phyloP scores from a whole-genome alignment of 805 yeast species.

The Spathaspora gorwiae region DNA sequence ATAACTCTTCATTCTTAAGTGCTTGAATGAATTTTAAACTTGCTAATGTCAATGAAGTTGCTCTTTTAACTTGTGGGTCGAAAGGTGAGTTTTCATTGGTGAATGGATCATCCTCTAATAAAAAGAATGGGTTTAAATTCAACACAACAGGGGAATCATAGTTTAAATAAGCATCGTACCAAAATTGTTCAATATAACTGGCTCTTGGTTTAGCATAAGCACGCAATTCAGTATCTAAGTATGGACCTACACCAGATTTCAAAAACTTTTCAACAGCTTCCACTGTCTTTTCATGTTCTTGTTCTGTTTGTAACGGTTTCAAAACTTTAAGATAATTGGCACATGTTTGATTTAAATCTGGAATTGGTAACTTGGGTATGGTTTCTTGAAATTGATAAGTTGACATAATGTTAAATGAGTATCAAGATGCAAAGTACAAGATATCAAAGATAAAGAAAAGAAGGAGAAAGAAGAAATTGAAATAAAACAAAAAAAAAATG shows the following conservation, averaged over 20 bases:
- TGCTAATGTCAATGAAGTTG: slow-evolving; percentile 73
- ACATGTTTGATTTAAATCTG: slow-evolving; percentile 66
- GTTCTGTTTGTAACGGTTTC: slow-evolving; percentile 75
- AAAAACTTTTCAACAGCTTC: slow-evolving; percentile 56
- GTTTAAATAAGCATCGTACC: slow-evolving; percentile 87
- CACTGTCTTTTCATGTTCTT: slow-evolving; percentile 59
- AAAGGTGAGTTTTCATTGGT: slow-evolving; percentile 45
- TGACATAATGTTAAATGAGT: slow-evolving; percentile 1
- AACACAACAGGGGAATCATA: slow-evolving; percentile 90
- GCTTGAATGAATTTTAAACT: slow-evolving; percentile 78
- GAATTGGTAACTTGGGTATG: slow-evolving; percentile 72
- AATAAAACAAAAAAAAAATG: too few relatives aligned
- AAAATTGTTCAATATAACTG: slow-evolving; percentile 87
- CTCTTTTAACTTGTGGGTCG: slow-evolving; percentile 66
- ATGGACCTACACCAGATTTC: slow-evolving; percentile 45
- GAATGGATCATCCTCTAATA: slow-evolving; percentile 89
- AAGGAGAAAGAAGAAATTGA: too few relatives aligned
- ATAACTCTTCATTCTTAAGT: slow-evolving; percentile 65
- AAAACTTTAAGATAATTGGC: slow-evolving; percentile 59
- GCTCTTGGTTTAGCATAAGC: slow-evolving; percentile 60
- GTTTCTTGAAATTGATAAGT: slow-evolving; percentile 60
- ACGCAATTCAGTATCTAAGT: slow-evolving; percentile 60
- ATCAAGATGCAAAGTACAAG: too few relatives aligned
- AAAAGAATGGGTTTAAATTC: slow-evolving; percentile 84
- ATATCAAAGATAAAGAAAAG: too few relatives aligned